Evolutionary conservation across 1,139 yeast species (phyloP).

Genomic region (Lodderomyces elongisporus): DNA sequence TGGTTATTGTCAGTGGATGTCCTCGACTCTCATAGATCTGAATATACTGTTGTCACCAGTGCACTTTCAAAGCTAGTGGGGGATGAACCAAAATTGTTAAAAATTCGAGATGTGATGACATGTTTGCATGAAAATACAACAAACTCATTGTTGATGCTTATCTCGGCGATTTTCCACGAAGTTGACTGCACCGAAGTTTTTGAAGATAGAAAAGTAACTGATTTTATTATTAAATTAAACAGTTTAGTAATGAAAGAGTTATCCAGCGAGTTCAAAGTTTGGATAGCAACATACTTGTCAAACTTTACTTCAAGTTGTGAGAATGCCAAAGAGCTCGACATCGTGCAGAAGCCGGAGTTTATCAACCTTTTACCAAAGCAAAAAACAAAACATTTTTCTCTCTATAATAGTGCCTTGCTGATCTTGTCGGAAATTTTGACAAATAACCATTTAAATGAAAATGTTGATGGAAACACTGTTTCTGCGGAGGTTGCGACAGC

Average conservation of each 20-base stretch:
- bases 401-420: constrained; percentile 13
- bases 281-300: constrained; percentile 44
- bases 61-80: neutral
- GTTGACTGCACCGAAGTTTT: constrained; percentile 13
- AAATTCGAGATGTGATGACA: neutral
- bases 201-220: constrained; percentile 17
- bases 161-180: neutral
- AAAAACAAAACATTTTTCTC: neutral
- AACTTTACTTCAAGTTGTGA: constrained; percentile 24
- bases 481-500: no score
- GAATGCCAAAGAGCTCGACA: neutral
- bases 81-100: neutral
- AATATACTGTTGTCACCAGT: neutral
- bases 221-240: neutral
- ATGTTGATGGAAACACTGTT: no score
- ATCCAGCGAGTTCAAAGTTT: constrained; percentile 23
- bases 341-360: constrained; percentile 2
- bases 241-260: constrained; percentile 4
- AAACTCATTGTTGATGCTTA: neutral
- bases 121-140: neutral
- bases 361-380: neutral
- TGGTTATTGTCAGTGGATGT: neutral
- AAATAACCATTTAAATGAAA: constrained; percentile 9
- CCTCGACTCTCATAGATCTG: neutral
- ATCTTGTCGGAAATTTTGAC: constrained; percentile 10